Percentiles rank a stretch among this genome's conserved stretches.
Evolutionary conservation across 2,329 filamentous ascomycete genomes (phyloP).

Genomic region (Diplodia sapinea): DNA sequence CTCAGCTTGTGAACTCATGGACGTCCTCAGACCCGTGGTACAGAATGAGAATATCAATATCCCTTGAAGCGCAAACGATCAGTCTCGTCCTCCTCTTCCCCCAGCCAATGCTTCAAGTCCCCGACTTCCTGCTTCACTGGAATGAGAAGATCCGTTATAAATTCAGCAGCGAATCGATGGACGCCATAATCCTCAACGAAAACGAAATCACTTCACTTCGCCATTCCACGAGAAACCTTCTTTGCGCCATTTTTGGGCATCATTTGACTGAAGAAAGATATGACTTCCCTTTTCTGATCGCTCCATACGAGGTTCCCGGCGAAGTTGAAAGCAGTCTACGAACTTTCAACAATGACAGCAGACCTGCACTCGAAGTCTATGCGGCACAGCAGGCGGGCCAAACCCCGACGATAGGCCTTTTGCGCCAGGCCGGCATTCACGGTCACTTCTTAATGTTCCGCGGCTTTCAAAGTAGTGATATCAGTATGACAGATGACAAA

Average conservation of each 20-base stretch:
- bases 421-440: neutral
- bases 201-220: slow-evolving; percentile 37
- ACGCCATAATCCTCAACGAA: slow-evolving; percentile 31
- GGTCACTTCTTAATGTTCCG: neutral
- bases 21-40: neutral
- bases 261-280: slow-evolving; percentile 37
- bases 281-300: slow-evolving; percentile 44
- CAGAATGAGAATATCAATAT: neutral
- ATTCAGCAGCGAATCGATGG: slow-evolving; percentile 35
- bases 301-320: slow-evolving; percentile 32
- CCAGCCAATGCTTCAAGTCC: slow-evolving; percentile 35
- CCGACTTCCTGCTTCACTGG: slow-evolving; percentile 41
- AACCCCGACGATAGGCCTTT: neutral
- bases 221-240: slow-evolving; percentile 39
- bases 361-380: slow-evolving; percentile 34
- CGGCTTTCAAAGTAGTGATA: neutral
- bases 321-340: neutral
- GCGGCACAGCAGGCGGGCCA: slow-evolving; percentile 32
- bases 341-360: neutral
- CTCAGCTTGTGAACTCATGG: neutral
- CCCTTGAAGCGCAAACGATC: slow-evolving; percentile 31
- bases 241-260: slow-evolving; percentile 36
- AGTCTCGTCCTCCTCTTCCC: slow-evolving; percentile 39
- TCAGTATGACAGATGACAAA: slow-evolving; percentile 16
- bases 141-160: slow-evolving; percentile 39